Evolutionary conservation across 2,329 filamentous ascomycete genomes (phyloP).

Genomic region (Xylariaceae sp.): DNA sequence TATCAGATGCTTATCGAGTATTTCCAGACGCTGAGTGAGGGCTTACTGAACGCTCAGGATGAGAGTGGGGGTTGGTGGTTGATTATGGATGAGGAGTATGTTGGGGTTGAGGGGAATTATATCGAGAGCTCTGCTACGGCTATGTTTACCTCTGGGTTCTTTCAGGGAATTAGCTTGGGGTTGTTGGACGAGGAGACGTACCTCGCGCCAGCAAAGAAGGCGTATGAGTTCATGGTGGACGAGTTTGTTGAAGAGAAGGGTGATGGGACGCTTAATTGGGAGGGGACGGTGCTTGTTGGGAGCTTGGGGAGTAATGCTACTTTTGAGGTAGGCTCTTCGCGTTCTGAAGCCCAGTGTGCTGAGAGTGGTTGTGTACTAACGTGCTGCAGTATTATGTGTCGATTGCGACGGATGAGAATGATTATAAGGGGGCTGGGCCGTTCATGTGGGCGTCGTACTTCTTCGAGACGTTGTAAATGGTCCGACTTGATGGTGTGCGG

Average conservation of each 20-base stretch:
- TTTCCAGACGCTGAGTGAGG: constrained; percentile 38
- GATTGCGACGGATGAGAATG: constrained; percentile 34
- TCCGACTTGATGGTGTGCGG: too few relatives aligned
- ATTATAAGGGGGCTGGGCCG: constrained; percentile 36
- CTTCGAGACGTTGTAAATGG: too few relatives aligned
- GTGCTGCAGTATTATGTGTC: constrained; percentile 38
- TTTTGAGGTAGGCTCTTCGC: constrained; percentile 40
- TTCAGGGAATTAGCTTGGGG: constrained; percentile 42
- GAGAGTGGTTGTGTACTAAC: constrained; percentile 1
- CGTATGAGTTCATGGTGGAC: constrained; percentile 40
- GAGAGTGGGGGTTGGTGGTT: constrained; percentile 56
- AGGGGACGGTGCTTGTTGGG: constrained; percentile 49
- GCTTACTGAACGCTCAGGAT: constrained; percentile 41
- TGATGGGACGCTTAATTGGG: constrained; percentile 46
- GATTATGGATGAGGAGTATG: constrained; percentile 39
- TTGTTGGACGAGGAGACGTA: constrained; percentile 31
- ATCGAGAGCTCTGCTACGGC: constrained; percentile 57
- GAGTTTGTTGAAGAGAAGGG: constrained; percentile 42
- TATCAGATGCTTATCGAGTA: constrained; percentile 36
- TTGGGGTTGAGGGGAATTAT: constrained; percentile 50
- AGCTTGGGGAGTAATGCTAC: constrained; percentile 44
- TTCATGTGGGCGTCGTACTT: constrained; percentile 36
- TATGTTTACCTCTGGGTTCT: constrained; percentile 53
- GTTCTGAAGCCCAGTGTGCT: not conserved
- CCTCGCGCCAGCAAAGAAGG: constrained; percentile 37